Evolutionary conservation across 257 asterid genomes (phyloP).

Genomic region (Nicotiana obtusifolia): DNA sequence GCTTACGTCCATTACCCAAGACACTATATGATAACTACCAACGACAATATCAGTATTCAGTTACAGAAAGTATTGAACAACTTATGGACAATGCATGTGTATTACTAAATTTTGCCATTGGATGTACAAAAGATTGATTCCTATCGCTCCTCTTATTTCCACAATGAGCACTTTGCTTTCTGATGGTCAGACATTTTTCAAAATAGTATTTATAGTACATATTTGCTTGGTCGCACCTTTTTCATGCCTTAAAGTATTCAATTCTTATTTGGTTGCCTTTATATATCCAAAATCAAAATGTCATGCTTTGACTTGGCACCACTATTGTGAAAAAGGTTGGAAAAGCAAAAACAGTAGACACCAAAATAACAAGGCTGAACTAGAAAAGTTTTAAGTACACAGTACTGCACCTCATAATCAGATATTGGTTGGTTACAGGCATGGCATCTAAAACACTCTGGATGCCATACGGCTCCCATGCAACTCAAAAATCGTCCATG

Average conservation of each 20-base stretch:
- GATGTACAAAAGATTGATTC: not conserved
- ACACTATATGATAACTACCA: not conserved
- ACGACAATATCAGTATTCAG: not conserved
- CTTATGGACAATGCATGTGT: not conserved
- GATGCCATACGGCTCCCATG: conserved; percentile 95
- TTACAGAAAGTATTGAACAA: not conserved
- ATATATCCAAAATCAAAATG: not conserved
- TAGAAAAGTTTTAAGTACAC: not conserved
- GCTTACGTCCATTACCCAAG: not conserved
- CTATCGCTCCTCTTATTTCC: not conserved
- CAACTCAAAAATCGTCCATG: conserved; percentile 86
- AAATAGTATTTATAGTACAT: not conserved
- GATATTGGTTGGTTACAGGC: conserved; percentile 85
- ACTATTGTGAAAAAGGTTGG: not conserved
- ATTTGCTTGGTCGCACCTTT: not conserved
- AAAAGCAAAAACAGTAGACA: not conserved
- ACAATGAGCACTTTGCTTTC: not conserved
- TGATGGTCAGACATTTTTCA: not conserved
- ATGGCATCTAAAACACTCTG: conserved; percentile 90
- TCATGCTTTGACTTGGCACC: not conserved
- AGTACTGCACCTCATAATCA: conserved; percentile 69
- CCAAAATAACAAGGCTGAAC: not conserved
- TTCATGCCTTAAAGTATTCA: too few species aligned
- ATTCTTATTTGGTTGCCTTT: not conserved
- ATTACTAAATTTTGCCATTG: not conserved